Percentiles rank a stretch among this genome's conserved stretches.
These are phyloP conservation scores for Linnemannia exigua DNA, from an alignment of 192 early-diverging fungal genomes.

Conservation along the genomic window DNA sequence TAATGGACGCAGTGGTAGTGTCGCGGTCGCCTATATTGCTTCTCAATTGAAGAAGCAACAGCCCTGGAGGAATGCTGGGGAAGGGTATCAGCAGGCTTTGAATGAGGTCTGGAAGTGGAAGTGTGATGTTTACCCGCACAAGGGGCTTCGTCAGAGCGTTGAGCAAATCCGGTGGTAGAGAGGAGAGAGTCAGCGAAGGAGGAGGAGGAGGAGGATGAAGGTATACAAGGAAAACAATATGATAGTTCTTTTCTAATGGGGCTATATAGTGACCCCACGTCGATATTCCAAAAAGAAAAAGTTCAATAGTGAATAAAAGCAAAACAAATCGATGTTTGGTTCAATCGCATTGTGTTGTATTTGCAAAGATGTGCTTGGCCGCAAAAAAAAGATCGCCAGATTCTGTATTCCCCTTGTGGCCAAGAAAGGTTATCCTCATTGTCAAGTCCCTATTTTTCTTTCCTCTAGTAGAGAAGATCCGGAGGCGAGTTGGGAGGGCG, in stretches of 20 bases:
- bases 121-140: constrained; percentile 56
- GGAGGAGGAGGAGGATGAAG: not conserved
- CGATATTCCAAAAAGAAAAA: not conserved
- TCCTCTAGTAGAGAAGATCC: constrained; percentile 32
- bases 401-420: too few species aligned
- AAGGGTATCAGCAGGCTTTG: constrained; percentile 21
- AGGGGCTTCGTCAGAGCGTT: constrained; percentile 33
- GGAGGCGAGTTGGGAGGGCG: constrained; percentile 22
- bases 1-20: constrained; percentile 46
- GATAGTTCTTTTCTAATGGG: not conserved
- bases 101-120: constrained; percentile 55
- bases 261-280: too few species aligned
- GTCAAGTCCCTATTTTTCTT: too few species aligned
- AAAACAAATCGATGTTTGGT: not conserved
- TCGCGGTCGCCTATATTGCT: constrained; percentile 42
- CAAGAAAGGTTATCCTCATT: too few species aligned
- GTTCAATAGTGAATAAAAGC: not conserved
- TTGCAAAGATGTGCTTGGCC: not conserved
- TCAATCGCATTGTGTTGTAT: not conserved
- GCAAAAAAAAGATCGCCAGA: too few species aligned
- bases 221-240: too few species aligned
- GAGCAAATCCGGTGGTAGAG: constrained; percentile 34
- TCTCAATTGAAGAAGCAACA: constrained; percentile 19
- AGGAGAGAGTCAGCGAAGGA: not conserved
- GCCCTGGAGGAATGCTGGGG: not conserved